These are phyloP conservation scores for Penicillium salamii DNA, from an alignment of 495 filamentous ascomycete genomes.

Conservation along the genomic window DNA sequence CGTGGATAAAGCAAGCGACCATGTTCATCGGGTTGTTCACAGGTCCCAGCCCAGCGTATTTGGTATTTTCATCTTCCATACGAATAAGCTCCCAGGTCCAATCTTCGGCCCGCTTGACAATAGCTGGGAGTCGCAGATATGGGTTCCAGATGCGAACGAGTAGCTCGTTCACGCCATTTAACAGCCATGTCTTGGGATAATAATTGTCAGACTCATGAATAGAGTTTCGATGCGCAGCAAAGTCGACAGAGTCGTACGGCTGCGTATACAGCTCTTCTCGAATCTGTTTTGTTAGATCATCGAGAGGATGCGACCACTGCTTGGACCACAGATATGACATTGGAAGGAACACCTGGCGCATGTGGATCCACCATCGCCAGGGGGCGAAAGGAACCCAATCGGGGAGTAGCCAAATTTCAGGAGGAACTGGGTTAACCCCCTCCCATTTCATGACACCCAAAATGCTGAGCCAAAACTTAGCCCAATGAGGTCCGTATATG, in stretches of 20 bases:
- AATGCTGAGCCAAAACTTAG: slow-evolving; percentile 87
- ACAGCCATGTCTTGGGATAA: slow-evolving; percentile 82
- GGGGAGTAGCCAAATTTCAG: slow-evolving; percentile 89
- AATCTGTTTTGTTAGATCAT: slow-evolving; percentile 66
- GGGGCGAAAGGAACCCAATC: slow-evolving; percentile 94
- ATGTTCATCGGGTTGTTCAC: slow-evolving; percentile 89
- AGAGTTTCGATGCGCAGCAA: slow-evolving; percentile 72
- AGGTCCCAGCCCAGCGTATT: slow-evolving; percentile 80
- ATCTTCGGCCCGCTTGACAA: slow-evolving; percentile 66
- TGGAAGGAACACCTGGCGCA: slow-evolving; percentile 86
- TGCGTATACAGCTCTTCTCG: slow-evolving; percentile 83
- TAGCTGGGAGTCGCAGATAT: slow-evolving; percentile 54
- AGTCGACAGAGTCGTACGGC: slow-evolving; percentile 74
- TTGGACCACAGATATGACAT: slow-evolving; percentile 90
- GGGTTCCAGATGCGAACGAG: slow-evolving; percentile 79
- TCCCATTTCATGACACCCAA: slow-evolving; percentile 86
- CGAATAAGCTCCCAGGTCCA: slow-evolving; percentile 76
- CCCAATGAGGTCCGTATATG: slow-evolving; percentile 85
- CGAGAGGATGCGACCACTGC: slow-evolving; percentile 67
- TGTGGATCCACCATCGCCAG: slow-evolving; percentile 99
- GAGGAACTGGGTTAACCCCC: slow-evolving; percentile 87
- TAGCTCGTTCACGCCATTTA: slow-evolving; percentile 71
- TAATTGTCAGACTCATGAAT: slow-evolving; percentile 83
- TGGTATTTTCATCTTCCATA: slow-evolving; percentile 89
- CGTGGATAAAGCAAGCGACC: slow-evolving; percentile 75